Evolutionary conservation across 306 rosid genomes (phyloP).

Genomic region (Prunus armeniaca): DNA sequence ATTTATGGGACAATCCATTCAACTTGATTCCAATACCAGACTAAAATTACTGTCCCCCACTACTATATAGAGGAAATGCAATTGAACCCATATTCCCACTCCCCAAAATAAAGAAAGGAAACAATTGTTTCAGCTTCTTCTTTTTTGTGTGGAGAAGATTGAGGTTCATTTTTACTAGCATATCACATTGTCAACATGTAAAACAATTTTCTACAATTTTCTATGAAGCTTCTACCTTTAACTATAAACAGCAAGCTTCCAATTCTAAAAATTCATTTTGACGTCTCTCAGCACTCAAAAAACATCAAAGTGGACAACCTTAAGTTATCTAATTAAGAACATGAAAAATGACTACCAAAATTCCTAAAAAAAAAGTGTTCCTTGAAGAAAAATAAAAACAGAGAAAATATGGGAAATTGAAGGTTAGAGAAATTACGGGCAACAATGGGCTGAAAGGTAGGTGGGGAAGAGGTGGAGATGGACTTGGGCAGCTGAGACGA

Average conservation of each 20-base stretch:
- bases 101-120: background rate
- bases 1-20: background rate
- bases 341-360: background rate
- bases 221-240: background rate
- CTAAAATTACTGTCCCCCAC: background rate
- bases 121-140: background rate
- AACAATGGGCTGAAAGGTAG: constrained; percentile 48
- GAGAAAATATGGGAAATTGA: background rate
- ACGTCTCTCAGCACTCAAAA: background rate
- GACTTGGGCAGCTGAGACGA: constrained; percentile 26
- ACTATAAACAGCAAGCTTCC: background rate
- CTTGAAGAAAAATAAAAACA: background rate
- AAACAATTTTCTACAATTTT: background rate
- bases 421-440: constrained; percentile 46
- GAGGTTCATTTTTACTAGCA: background rate
- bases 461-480: constrained; percentile 29
- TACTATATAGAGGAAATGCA: background rate
- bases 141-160: no score
- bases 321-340: background rate
- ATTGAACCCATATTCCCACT: background rate
- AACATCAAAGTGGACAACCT: background rate
- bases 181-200: background rate
- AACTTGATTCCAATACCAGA: background rate
- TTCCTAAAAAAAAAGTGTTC: background rate
- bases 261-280: background rate